These are phyloP conservation scores for Pisolithus albus DNA, from an alignment of 768 basidiomycete genomes.

Conservation along the genomic window DNA sequence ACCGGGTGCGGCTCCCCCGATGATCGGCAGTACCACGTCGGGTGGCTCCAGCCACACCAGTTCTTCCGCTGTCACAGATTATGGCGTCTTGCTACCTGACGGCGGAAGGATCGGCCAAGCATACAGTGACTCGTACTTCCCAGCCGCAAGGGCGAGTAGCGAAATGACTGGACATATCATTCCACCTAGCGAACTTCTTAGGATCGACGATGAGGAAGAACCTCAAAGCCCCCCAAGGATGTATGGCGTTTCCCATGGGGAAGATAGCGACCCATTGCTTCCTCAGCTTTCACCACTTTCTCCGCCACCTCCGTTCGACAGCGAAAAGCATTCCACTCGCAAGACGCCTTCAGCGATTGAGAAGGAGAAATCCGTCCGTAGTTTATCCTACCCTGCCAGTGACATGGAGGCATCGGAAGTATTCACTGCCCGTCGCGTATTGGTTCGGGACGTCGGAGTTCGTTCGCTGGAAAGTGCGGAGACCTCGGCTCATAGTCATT, in stretches of 20 bases:
- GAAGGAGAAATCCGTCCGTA: slow-evolving; percentile 29
- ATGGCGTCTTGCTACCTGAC: slow-evolving; percentile 26
- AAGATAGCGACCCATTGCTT: slow-evolving; percentile 16
- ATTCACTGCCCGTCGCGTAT: slow-evolving; percentile 34
- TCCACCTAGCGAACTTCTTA: slow-evolving; percentile 29
- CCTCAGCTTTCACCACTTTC: slow-evolving; percentile 30
- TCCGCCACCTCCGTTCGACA: slow-evolving; percentile 34
- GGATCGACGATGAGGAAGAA: slow-evolving; percentile 31
- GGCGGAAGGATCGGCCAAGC: slow-evolving; percentile 29
- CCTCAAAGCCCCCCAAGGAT: slow-evolving; percentile 21
- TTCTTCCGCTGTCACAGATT: slow-evolving; percentile 34
- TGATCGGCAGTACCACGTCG: slow-evolving; percentile 36
- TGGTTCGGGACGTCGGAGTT: slow-evolving; percentile 28
- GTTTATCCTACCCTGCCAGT: slow-evolving; percentile 26
- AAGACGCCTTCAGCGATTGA: slow-evolving; percentile 23
- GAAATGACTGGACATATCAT: slow-evolving; percentile 31
- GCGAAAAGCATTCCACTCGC: slow-evolving; percentile 22
- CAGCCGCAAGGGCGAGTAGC: slow-evolving; percentile 23
- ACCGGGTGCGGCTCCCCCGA: slow-evolving; percentile 27
- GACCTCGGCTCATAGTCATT: slow-evolving; percentile 1
- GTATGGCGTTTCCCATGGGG: slow-evolving; percentile 14
- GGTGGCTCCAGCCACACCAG: slow-evolving; percentile 34
- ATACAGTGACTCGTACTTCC: slow-evolving; percentile 10
- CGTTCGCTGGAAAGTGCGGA: slow-evolving; percentile 20
- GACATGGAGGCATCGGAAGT: slow-evolving; percentile 28